Evolutionary conservation across 1,284 basidiomycete genomes (phyloP).

Genomic region (Coniophora puteana): DNA sequence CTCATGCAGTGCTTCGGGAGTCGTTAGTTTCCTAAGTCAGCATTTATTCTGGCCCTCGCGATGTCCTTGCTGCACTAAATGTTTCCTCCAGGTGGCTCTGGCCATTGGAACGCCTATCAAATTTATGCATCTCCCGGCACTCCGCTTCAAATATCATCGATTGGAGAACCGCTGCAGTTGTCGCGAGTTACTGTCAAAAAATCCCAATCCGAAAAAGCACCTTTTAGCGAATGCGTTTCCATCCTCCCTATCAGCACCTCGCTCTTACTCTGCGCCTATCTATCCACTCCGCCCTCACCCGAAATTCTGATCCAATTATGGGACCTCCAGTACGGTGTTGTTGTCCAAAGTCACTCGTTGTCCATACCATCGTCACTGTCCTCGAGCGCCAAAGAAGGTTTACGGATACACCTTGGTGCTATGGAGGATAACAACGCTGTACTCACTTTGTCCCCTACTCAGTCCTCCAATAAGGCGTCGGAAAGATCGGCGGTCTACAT

Average conservation of each 20-base stretch:
- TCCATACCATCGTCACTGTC: slow-evolving; percentile 48
- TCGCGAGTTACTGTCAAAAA: slow-evolving; percentile 28
- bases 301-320: slow-evolving; percentile 61
- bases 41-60: slow-evolving; percentile 3
- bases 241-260: slow-evolving; percentile 58
- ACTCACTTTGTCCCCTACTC: slow-evolving; percentile 46
- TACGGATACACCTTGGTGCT: slow-evolving; percentile 29
- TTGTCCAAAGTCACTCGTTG: slow-evolving; percentile 53
- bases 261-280: slow-evolving; percentile 55
- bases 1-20: slow-evolving; percentile 23
- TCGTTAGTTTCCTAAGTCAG: slow-evolving; percentile 28
- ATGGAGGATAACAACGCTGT: slow-evolving; percentile 46
- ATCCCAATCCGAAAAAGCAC: slow-evolving; percentile 12
- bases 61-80: not conserved
- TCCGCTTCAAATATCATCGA: slow-evolving; percentile 21
- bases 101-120: slow-evolving; percentile 3
- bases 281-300: slow-evolving; percentile 33
- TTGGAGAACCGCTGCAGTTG: slow-evolving; percentile 38
- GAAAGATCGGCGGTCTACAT: slow-evolving; percentile 50
- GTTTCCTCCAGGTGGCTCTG: slow-evolving; percentile 2
- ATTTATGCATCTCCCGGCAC: slow-evolving; percentile 33
- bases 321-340: slow-evolving; percentile 69
- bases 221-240: slow-evolving; percentile 30
- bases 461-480: slow-evolving; percentile 14
- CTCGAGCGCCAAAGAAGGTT: slow-evolving; percentile 30